A percentile compares a stretch with the other conserved stretches of the same genome.
Evolutionary conservation across 1,139 yeast genomes (phyloP).

Genomic region (Nakaseomyces sp.): DNA sequence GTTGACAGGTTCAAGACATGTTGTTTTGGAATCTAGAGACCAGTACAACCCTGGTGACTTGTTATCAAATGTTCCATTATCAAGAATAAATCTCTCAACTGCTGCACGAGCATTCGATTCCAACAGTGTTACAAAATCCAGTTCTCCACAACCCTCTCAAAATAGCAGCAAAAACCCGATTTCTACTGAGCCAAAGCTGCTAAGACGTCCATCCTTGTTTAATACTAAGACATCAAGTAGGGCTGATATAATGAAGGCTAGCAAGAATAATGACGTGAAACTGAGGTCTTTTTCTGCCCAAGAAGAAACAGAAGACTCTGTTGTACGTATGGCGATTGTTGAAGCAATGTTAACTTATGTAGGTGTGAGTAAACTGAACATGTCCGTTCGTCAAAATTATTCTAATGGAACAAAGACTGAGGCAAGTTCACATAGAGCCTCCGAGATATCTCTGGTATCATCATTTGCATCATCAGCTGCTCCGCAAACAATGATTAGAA

Average conservation of each 20-base stretch:
- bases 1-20: constrained; percentile 47
- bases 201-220: neutral
- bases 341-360: constrained; percentile 67
- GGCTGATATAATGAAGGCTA: constrained; percentile 1
- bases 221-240: neutral
- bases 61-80: constrained; percentile 70
- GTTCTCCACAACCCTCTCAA: neutral
- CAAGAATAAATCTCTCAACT: constrained; percentile 37
- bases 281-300: constrained; percentile 40
- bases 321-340: constrained; percentile 59
- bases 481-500: constrained; percentile 18
- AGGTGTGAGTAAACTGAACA: constrained; percentile 49
- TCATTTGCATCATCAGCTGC: constrained; percentile 16
- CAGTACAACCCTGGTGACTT: constrained; percentile 76
- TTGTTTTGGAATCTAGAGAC: constrained; percentile 50
- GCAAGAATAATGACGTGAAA: neutral
- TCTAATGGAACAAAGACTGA: constrained; percentile 3
- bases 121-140: neutral
- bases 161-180: constrained; percentile 1
- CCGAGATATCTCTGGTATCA: constrained; percentile 14
- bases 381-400: constrained; percentile 17
- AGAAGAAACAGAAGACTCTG: constrained; percentile 70
- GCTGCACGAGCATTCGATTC: constrained; percentile 1
- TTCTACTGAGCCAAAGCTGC: neutral
- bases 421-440: constrained; percentile 9